Conservation (phyloP, 169 alveolate species). For the Plasmodium inui region DNA sequence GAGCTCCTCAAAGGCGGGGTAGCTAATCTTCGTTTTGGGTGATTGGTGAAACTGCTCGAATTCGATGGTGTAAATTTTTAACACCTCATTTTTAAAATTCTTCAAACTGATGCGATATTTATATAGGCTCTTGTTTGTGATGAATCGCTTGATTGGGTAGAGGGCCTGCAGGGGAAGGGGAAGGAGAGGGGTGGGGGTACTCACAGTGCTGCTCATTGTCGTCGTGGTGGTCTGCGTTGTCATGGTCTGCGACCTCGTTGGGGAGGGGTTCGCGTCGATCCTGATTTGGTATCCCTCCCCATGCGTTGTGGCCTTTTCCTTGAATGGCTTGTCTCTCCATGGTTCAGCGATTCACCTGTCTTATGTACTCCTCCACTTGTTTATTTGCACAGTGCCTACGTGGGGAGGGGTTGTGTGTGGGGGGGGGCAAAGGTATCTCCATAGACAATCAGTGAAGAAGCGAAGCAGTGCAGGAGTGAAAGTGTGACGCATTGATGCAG, state of each 20-base stretch:
- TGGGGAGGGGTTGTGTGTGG: neutral
- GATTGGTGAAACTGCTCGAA: slow-evolving; percentile 55
- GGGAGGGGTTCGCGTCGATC: neutral
- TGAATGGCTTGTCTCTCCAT: neutral
- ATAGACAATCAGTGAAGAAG: neutral
- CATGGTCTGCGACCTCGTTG: neutral
- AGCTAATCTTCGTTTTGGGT: slow-evolving; percentile 9
- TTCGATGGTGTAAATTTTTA: slow-evolving; percentile 56
- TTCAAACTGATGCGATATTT: slow-evolving; percentile 44
- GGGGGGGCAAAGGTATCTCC: neutral
- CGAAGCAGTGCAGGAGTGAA: neutral
- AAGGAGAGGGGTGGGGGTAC: neutral
- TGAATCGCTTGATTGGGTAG: slow-evolving; percentile 21
- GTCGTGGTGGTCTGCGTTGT: neutral
- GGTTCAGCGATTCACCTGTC: slow-evolving; percentile 23
- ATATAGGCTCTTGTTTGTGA: slow-evolving; percentile 48
- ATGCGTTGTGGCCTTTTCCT: neutral
- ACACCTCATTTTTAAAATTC: slow-evolving; percentile 32
- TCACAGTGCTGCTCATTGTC: neutral
- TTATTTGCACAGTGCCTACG: slow-evolving; percentile 64
- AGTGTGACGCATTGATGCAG: neutral
- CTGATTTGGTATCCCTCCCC: neutral
- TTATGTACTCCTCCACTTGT: slow-evolving; percentile 62
- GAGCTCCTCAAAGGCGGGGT: slow-evolving; percentile 52
- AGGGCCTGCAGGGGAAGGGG: slow-evolving; percentile 26